Evolutionary conservation across 306 rosid genomes (phyloP), one percentile per base, ranked within the genome.

Genomic region (Oxytropis ochrocephala): DNA sequence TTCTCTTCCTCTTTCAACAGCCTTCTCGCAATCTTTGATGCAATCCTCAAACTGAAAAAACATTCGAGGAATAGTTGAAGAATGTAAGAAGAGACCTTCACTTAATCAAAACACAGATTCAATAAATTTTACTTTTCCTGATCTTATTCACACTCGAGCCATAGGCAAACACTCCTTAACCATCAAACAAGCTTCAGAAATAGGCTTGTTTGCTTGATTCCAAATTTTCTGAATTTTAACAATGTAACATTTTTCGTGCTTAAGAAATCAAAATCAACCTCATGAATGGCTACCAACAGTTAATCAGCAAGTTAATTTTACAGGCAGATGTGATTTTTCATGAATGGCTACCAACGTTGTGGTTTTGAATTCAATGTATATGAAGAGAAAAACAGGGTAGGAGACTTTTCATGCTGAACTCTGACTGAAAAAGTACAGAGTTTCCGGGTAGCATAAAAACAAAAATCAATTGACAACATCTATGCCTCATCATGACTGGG

Each of bases 1-100:
- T 70, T 94, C 97, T 64, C 99, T 80, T 69, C 99, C 97, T 76
- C 91, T 88, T 67, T 94, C 97, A 51, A 90, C 97, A 58, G 99
- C 99, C 83, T 84, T 85, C 4, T 94, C 99, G 76, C 99, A 94
- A 78, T 94, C 98, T 73, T 90, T 72, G 3, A 91, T 84, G 72
- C 99, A 90, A 4, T 94, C 99, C 36, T 91, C 96, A 10, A 65
- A 81, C 98, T 94, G 84, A 48, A 48, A 69, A 52, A 51, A 13
- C 0, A 65, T 3, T 19, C 41, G 59, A 59, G 7, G 16, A 33
- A 35, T 33, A 32, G 39, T 44, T 44, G 57, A 21, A 65, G 62
- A 42, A 64, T 33, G 75, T 9, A 1, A 13, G 7, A 18, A 14
- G 4, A 27, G n/a, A 21, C 47, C 41, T 62, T 71, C 6, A 16